phyloP scores from a whole-genome alignment of 2,329 filamentous ascomycete genomes.

The Verticillium albo-atrum region DNA sequence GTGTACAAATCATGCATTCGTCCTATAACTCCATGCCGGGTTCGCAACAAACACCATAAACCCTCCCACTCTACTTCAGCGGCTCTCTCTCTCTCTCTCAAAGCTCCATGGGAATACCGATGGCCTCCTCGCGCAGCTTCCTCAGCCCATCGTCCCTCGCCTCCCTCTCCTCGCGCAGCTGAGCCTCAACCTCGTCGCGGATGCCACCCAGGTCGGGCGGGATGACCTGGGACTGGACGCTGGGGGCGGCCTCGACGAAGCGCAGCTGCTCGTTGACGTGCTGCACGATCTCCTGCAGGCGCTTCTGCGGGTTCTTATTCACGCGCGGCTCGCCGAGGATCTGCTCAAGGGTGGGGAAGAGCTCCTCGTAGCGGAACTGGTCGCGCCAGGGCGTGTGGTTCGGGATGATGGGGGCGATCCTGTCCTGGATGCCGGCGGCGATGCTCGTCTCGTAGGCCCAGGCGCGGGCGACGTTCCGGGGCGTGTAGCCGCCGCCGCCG shows the following conservation, averaged over 20 bases:
- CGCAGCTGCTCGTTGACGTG: slow-evolving; percentile 80
- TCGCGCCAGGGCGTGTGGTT: slow-evolving; percentile 78
- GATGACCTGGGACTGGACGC: slow-evolving; percentile 77
- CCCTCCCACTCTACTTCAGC: no score
- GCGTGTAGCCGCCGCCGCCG: slow-evolving; percentile 93
- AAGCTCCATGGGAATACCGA: slow-evolving; percentile 54
- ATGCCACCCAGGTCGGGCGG: slow-evolving; percentile 70
- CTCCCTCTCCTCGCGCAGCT: slow-evolving; percentile 60
- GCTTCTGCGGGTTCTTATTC: slow-evolving; percentile 76
- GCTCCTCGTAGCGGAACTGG: slow-evolving; percentile 77
- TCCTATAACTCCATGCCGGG: not conserved
- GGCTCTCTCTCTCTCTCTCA: no score
- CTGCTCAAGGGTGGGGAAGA: slow-evolving; percentile 79
- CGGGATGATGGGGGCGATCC: slow-evolving; percentile 70
- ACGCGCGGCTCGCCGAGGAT: slow-evolving; percentile 62
- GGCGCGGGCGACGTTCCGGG: slow-evolving; percentile 89
- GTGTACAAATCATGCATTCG: not conserved
- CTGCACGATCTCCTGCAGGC: slow-evolving; percentile 67
- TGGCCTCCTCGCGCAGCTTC: slow-evolving; percentile 49
- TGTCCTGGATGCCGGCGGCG: slow-evolving; percentile 69
- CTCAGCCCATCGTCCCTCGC: slow-evolving; percentile 52
- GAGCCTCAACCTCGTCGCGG: slow-evolving; percentile 64
- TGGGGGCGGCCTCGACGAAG: slow-evolving; percentile 80
- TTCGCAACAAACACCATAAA: not conserved
- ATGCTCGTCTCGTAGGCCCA: slow-evolving; percentile 97